Conservation (phyloP, 495 filamentous ascomycete genomes). For the Trichoderma reesei region DNA sequence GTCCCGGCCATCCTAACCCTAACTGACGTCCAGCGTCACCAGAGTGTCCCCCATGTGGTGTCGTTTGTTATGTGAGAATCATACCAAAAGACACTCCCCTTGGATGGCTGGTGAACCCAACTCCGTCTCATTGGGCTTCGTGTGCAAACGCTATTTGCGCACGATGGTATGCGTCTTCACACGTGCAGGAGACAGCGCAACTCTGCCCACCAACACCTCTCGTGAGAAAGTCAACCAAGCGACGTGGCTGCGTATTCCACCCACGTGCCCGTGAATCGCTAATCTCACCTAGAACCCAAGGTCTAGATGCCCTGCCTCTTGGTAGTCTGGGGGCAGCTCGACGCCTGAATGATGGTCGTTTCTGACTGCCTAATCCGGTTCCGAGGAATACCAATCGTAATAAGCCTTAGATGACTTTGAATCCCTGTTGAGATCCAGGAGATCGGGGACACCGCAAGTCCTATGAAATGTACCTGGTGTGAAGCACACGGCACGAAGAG, state of each 20-base stretch:
- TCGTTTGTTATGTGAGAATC: background rate
- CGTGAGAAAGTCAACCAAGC: background rate
- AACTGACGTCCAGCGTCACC: background rate
- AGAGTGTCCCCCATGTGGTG: background rate
- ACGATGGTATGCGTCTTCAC: background rate
- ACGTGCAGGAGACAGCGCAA: background rate
- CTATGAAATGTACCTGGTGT: background rate
- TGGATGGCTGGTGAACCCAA: background rate
- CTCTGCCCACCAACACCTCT: background rate
- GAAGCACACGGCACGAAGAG: background rate
- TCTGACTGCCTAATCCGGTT: background rate
- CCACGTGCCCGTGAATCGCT: slow-evolving; percentile 1
- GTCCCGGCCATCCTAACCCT: background rate
- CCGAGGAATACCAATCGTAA: background rate
- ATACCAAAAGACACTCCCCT: background rate
- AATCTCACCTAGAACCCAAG: background rate
- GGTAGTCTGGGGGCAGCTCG: background rate
- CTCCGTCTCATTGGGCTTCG: background rate
- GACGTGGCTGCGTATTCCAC: background rate
- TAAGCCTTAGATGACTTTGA: background rate
- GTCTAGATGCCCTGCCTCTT: slow-evolving; percentile 4
- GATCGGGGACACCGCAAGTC: background rate
- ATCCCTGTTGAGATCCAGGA: background rate
- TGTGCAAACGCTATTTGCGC: background rate
- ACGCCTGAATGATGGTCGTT: background rate